A percentile compares a stretch with the other conserved stretches of the same genome.
phyloP scores from a whole-genome alignment of 495 filamentous ascomycete species.

The Tetracladium setigerum region DNA sequence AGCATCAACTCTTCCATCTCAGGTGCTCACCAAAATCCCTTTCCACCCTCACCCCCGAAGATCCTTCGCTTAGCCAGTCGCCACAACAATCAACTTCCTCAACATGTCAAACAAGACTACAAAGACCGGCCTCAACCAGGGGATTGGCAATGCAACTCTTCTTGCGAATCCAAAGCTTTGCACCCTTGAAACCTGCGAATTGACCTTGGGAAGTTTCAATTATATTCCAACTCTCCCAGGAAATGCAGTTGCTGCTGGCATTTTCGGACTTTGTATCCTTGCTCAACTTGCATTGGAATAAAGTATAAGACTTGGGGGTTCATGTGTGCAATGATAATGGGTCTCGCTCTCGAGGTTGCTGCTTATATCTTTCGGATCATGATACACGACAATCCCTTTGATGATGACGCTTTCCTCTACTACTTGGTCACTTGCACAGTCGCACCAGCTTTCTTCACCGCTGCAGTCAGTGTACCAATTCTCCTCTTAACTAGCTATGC shows the following conservation, averaged over 20 bases:
- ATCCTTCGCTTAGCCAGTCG: background rate
- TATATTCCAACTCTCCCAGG: slow-evolving; percentile 32
- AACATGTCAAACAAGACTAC: slow-evolving; percentile 14
- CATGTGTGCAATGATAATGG: slow-evolving; percentile 29
- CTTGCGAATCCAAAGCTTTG: slow-evolving; percentile 11
- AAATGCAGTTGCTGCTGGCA: slow-evolving; percentile 28
- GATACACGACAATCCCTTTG: slow-evolving; percentile 33
- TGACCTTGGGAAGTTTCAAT: slow-evolving; percentile 19
- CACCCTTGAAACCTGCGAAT: slow-evolving; percentile 26
- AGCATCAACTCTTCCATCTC: background rate
- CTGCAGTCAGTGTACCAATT: slow-evolving; percentile 22
- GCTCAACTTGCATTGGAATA: slow-evolving; percentile 16
- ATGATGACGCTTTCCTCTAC: slow-evolving; percentile 29
- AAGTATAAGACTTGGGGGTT: slow-evolving; percentile 28
- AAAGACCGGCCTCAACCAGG: background rate
- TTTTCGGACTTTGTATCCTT: slow-evolving; percentile 23
- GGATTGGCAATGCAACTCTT: slow-evolving; percentile 15
- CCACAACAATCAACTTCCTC: background rate
- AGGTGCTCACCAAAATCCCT: too few relatives aligned
- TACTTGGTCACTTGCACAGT: slow-evolving; percentile 43
- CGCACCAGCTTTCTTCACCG: slow-evolving; percentile 48
- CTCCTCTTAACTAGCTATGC: background rate
- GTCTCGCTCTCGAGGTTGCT: slow-evolving; percentile 29
- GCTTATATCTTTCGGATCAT: slow-evolving; percentile 33
- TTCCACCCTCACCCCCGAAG: background rate